These are phyloP conservation scores for Plasmodium berghei DNA, from an alignment of 169 alveolate genomes.

Conservation along the genomic window DNA sequence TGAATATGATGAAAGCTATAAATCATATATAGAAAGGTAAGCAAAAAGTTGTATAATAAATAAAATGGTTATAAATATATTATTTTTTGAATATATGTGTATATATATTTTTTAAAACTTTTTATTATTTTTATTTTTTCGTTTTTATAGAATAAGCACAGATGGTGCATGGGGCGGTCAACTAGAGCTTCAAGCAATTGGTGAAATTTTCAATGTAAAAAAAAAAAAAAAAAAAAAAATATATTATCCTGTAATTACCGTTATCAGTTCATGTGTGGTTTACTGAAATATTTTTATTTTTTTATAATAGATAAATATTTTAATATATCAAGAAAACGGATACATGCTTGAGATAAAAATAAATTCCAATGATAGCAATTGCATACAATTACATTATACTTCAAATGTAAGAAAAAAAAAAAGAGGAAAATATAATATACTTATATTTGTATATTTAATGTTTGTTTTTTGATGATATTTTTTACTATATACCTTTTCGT, in stretches of 20 bases:
- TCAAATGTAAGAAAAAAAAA: conserved; percentile 34
- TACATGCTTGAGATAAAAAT: conserved; percentile 54
- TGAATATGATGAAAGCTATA: conserved; percentile 61
- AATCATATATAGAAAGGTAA: conserved; percentile 60
- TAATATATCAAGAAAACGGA: conserved; percentile 67
- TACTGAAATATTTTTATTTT: not conserved
- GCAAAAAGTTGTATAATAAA: not conserved
- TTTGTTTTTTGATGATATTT: not conserved
- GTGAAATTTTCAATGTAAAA: conserved; percentile 43
- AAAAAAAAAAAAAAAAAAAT: not conserved
- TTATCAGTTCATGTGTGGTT: not conserved
- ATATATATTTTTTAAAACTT: not conserved
- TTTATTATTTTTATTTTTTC: not conserved
- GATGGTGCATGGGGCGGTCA: conserved; percentile 74
- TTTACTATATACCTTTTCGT: not conserved
- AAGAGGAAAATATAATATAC: not conserved
- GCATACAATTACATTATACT: conserved; percentile 64
- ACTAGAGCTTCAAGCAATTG: conserved; percentile 66
- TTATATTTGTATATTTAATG: not conserved
- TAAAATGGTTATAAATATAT: not conserved
- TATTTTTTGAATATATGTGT: not conserved
- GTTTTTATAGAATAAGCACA: conserved; percentile 34
- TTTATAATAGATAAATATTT: conserved; percentile 23
- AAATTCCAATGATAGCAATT: conserved; percentile 50
- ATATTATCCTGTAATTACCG: not conserved